These are phyloP conservation scores for Gliomastix tumulicola DNA, from an alignment of 2,329 filamentous ascomycete species.

Conservation along the genomic window DNA sequence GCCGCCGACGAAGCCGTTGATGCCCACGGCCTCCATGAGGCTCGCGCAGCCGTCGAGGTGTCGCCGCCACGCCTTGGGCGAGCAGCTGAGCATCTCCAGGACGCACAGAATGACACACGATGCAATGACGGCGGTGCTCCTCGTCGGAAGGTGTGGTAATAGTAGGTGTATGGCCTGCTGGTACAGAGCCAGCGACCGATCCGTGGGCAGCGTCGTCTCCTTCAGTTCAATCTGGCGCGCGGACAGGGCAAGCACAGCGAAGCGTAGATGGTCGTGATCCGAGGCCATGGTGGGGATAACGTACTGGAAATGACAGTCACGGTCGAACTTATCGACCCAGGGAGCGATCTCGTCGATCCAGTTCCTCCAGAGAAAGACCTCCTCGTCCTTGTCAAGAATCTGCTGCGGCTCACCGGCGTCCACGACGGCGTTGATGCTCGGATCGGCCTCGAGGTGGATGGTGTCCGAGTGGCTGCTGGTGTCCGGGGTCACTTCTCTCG, in stretches of 20 bases:
- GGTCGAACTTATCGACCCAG: conserved; percentile 47
- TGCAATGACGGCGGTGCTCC: conserved; percentile 40
- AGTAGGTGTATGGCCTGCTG: conserved; percentile 43
- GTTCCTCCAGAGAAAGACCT: conserved; percentile 28
- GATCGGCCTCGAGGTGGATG: too few species aligned
- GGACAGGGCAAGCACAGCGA: conserved; percentile 42
- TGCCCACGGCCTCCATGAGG: conserved; percentile 39
- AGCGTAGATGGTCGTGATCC: conserved; percentile 33
- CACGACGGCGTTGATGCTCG: conserved; percentile 5
- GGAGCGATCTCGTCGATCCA: conserved; percentile 33
- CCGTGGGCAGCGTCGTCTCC: conserved; percentile 21
- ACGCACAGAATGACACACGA: conserved; percentile 47
- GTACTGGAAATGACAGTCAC: conserved; percentile 37
- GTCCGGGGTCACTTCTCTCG: conserved; percentile 8
- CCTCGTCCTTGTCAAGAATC: conserved; percentile 16
- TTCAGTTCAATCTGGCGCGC: conserved; percentile 43
- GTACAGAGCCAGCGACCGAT: conserved; percentile 37
- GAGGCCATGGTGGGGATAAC: conserved; percentile 38
- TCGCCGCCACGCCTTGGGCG: conserved; percentile 39
- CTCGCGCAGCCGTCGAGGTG: conserved; percentile 46
- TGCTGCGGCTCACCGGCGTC: conserved; percentile 7
- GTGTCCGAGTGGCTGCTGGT: conserved; percentile 2
- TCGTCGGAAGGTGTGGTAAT: conserved; percentile 36
- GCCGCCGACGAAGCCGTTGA: conserved; percentile 42
- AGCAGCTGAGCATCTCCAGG: conserved; percentile 44